A percentile compares a stretch with the other conserved stretches of the same genome.
phyloP scores from a whole-genome alignment of 805 yeast genomes.

The Candida manassasensis region DNA sequence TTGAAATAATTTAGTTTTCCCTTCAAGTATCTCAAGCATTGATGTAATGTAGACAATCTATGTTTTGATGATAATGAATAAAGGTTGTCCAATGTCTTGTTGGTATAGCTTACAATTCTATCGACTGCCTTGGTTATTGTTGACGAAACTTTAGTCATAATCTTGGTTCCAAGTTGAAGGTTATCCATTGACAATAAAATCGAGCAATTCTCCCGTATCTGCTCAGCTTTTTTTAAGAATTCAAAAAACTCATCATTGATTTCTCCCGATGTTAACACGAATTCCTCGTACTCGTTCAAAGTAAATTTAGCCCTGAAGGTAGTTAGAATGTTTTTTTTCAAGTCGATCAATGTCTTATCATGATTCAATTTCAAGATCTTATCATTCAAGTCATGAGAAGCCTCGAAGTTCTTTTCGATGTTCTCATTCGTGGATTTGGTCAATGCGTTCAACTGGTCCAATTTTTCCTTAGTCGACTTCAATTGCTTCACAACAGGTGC shows the following conservation, averaged over 20 bases:
- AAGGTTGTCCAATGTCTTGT: constrained; percentile 29
- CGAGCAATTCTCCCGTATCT: constrained; percentile 63
- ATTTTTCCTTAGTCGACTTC: constrained; percentile 14
- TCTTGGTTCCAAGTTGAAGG: constrained; percentile 57
- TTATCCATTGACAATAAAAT: constrained; percentile 66
- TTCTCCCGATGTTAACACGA: constrained; percentile 44
- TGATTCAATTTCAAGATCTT: constrained; percentile 23
- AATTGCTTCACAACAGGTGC: constrained; percentile 26
- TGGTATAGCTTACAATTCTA: constrained; percentile 26
- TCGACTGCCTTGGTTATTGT: constrained; percentile 41
- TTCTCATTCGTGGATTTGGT: constrained; percentile 36
- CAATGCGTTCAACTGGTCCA: constrained; percentile 17
- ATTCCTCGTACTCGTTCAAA: constrained; percentile 67
- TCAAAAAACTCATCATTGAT: constrained; percentile 54
- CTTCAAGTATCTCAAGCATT: constrained; percentile 26
- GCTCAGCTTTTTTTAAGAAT: constrained; percentile 56
- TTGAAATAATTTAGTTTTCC: constrained; percentile 49
- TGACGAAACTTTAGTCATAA: constrained; percentile 54
- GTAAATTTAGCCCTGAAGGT: constrained; percentile 61
- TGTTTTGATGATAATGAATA: constrained; percentile 22
- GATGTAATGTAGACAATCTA: constrained; percentile 24
- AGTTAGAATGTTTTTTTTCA: constrained; percentile 50
- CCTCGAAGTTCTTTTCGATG: constrained; percentile 24
- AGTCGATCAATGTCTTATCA: constrained; percentile 28
- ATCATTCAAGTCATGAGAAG: constrained; percentile 18